A percentile compares a stretch with the other conserved stretches of the same genome.
Conservation (phyloP, 805 yeast species). For the Hanseniaspora guilliermondii region DNA sequence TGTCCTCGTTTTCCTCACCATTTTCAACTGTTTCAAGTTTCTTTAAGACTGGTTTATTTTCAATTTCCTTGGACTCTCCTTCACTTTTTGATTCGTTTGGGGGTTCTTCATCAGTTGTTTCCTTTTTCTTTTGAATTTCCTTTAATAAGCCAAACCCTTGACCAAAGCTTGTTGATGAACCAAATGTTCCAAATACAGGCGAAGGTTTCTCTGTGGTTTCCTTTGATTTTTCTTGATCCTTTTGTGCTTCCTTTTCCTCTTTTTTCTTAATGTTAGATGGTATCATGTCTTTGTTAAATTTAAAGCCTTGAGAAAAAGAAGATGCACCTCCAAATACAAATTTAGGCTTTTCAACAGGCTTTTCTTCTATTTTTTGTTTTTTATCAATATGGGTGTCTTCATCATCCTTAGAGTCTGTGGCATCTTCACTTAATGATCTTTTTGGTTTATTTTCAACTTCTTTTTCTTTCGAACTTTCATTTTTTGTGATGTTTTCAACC, state of each 20-base stretch:
- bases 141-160: constrained; percentile 18
- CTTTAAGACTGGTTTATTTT: constrained; percentile 16
- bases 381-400: neutral
- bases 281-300: constrained; percentile 16
- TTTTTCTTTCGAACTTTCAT: neutral
- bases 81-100: constrained; percentile 16
- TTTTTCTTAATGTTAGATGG: neutral
- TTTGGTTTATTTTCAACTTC: neutral
- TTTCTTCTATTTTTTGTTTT: constrained; percentile 8
- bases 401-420: neutral
- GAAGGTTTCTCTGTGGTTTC: constrained; percentile 28
- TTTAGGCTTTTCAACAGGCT: constrained; percentile 27
- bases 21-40: constrained; percentile 43
- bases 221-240: neutral
- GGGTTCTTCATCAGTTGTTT: constrained; percentile 10
- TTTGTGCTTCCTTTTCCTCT: neutral
- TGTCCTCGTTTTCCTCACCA: constrained; percentile 80
- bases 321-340: constrained; percentile 48
- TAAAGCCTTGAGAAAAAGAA: constrained; percentile 34
- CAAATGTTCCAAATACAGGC: constrained; percentile 28
- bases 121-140: constrained; percentile 11
- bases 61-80: constrained; percentile 15
- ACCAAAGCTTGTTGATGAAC: constrained; percentile 34
- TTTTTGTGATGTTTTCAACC: too few relatives aligned
- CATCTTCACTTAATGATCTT: neutral